Evolutionary conservation across 495 filamentous ascomycete genomes (phyloP).

Genomic region (Penicillium mononematosum): DNA sequence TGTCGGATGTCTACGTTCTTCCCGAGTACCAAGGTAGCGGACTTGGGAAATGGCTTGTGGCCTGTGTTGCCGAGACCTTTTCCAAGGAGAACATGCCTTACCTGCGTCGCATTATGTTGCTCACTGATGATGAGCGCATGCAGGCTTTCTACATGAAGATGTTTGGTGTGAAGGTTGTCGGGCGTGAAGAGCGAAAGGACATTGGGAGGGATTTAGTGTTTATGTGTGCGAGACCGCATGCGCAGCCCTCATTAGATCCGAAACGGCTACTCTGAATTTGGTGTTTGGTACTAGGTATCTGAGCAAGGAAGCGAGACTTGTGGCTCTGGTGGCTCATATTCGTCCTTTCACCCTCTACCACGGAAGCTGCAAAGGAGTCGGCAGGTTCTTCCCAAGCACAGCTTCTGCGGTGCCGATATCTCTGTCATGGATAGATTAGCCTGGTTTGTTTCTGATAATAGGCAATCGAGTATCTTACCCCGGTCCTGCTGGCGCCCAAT

Average conservation of each 20-base stretch:
- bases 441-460: neutral
- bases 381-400: constrained; percentile 59
- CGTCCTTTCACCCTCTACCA: constrained; percentile 48
- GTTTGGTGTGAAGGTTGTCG: constrained; percentile 46
- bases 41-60: constrained; percentile 61
- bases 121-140: constrained; percentile 38
- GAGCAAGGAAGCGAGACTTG: neutral
- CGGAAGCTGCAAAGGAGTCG: constrained; percentile 65
- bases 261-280: neutral
- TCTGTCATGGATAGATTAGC: constrained; percentile 30
- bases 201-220: constrained; percentile 23
- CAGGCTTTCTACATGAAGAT: constrained; percentile 48
- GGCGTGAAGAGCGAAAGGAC: constrained; percentile 24
- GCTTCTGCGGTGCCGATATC: constrained; percentile 69
- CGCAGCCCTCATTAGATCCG: constrained; percentile 1
- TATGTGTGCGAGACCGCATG: constrained; percentile 26
- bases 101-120: constrained; percentile 52
- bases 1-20: constrained; percentile 71
- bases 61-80: constrained; percentile 55
- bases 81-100: constrained; percentile 48
- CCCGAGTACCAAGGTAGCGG: constrained; percentile 56
- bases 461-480: constrained; percentile 42
- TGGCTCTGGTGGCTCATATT: neutral
- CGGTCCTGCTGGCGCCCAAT: constrained; percentile 69
- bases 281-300: neutral